Evolutionary conservation across 1,284 basidiomycete genomes (phyloP), one percentile per base, ranked within the genome.

Genomic region (Ustilago tritici): DNA sequence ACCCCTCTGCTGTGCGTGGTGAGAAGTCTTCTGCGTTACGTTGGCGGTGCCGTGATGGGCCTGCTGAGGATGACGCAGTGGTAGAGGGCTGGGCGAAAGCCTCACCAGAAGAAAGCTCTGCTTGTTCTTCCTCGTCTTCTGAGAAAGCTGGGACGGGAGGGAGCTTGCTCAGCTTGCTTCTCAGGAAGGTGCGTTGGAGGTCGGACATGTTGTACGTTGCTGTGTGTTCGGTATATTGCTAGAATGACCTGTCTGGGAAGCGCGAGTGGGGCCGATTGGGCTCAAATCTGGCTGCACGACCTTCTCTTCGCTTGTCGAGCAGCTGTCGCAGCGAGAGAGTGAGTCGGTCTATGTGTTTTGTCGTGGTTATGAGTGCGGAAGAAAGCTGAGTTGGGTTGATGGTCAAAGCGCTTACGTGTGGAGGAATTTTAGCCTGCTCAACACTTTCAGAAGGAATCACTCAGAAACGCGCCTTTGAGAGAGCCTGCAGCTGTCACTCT

Each of bases 1-100:
- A 85, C 46, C 73, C 82, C 35, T 80, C 76, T 6, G 84, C 78
- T 38, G 69, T 67, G 12, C 81, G 56, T 5, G 85, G 84, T 2
- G 69, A 60, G 61, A 56, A 78, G 60, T 66, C 70, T 4, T 73
- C 46, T 38, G 14, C 41, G 41, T 36, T 56, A 15, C 46, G 65
- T 50, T 62, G 40, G 2, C 65, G 58, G 28, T 49, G 65, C 3
- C 7, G 32, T 4, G 54, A 34, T 8, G n/a, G 54, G 5, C 56
- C 34, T 50, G 52, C n/a, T 14, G 61, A 17, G 40, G 52, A 10
- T 17, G 55, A 53, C 3, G 68, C 47, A 5, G 60, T 35, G 53
- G 19, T 34, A 19, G 58, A 9, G 10, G 54, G n/a, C 7, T 17
- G n/a, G 9, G 34, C 50, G 23, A 72, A 64, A 6, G 41, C 19